Evolutionary conservation across 192 early-diverging fungal genomes (phyloP), one percentile per base, ranked within the genome.

Genomic region (Entrophospora sp.): DNA sequence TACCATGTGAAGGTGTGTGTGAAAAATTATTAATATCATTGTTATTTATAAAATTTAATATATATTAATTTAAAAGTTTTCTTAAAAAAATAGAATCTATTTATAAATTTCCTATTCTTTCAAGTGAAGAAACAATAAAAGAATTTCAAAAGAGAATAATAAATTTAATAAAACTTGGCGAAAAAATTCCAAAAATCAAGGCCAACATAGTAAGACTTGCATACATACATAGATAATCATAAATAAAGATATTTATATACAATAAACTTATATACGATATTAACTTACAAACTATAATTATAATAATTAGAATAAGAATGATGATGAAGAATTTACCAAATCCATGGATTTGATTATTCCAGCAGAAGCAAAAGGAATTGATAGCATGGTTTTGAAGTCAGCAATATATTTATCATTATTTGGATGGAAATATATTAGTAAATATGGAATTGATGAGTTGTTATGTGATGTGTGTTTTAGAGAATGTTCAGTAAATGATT

Each of bases 391-490:
- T 55, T 18, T 44, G 1, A 14, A 14, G 16, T 6, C 64, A 42
- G 64, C 64, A 2, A 24, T 14, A 10, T 56, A 51, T 32, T 55
- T 66, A 12, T 55, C 64, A 22, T 55, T 66, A 30, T 66, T 66
- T 66, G 51, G 64, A 16, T 66, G 52, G 48, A 51, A 66, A 44
- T 55, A 55, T 18, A 27, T 40, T 20, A 28, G 14, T 20, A 27
- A 43, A 28, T 10, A 53, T 1, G 24, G 16, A 1, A 10, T 52
- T 12, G 49, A 66, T 4, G 28, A 55, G 18, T 5, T 52, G 5
- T n/a, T 31, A 13, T 66, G 64, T 18, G 38, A 40, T 20, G 13
- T 42, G 4, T 66, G 64, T 43, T 55, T 66, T 55, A 34, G 52
- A 4, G 10, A 31, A 5, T 52, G 48, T 28, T 2, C 51, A 22